Evolutionary conservation across 495 filamentous ascomycete genomes (phyloP), one percentile per base, ranked within the genome.

Genomic region (Penicillium roqueforti): DNA sequence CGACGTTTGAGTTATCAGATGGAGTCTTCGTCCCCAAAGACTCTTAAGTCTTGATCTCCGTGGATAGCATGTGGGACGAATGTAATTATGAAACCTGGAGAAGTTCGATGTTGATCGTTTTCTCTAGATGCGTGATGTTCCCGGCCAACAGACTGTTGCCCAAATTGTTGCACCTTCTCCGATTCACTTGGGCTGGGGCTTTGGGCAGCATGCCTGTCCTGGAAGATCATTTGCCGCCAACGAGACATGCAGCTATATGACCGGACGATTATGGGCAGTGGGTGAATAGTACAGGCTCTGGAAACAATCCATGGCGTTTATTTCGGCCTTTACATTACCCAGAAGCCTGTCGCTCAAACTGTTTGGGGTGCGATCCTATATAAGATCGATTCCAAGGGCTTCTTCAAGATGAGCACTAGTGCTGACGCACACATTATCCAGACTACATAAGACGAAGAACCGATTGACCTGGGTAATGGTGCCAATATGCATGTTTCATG

Each of bases 211-310:
- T 47, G 77, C 80, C 0, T 81, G 77, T 43, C 77, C 78, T 0
- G 78, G 78, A 1, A 53, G 78, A 10, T 76, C 77, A 53, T 75
- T 81, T 54, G 78, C 75, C 14, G 55, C 59, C 1, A 67, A 69
- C 28, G 69, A 74, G 58, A 39, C n/a, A n/a, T n/a, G 46, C 46
- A 48, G 31, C 1, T 86, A 81, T 54, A 69, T 87, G 47, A 87
- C 84, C 3, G 85, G 85, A 14, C 83, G 84, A 3, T 73, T 88
- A 53, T 71, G 76, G 1, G 71, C 72, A n/a, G 85, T n/a, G n/a
- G n/a, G n/a, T n/a, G 71, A 3, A 86, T 88, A 83, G 78, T 82
- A 28, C 68, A 78, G 26, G 83, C 81, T 13, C 58, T 84, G 22
- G 55, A 78, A n/a, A 76, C 71, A 2, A 73, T 85, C 6, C 75